Evolutionary conservation across 192 early-diverging fungal genomes (phyloP).

Genomic region (Backusella macrospora): DNA sequence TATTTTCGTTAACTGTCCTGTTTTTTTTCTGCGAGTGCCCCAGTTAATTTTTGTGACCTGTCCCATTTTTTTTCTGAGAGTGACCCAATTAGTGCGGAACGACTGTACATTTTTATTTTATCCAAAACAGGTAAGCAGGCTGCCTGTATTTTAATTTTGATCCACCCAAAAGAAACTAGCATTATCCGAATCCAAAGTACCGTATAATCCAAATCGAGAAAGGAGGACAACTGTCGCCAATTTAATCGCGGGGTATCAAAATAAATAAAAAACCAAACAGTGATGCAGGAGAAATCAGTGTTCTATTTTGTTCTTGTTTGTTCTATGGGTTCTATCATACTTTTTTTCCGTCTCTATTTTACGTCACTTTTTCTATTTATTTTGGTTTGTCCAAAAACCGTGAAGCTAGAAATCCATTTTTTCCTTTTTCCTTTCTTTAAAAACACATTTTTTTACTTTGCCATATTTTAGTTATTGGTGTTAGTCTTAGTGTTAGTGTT

Average conservation of each 20-base stretch:
- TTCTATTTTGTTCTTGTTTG: slow-evolving; percentile 9
- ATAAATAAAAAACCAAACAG: not conserved
- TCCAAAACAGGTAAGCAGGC: too few relatives aligned
- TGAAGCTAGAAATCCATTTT: slow-evolving; percentile 3
- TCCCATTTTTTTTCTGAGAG: too few relatives aligned
- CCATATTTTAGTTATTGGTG: not conserved
- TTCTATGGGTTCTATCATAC: slow-evolving; percentile 1
- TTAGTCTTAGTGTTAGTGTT: too few relatives aligned
- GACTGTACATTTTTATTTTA: too few relatives aligned
- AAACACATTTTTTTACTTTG: not conserved
- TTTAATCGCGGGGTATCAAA: not conserved
- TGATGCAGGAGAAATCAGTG: not conserved
- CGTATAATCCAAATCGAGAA: not conserved
- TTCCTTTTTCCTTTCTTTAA: slow-evolving; percentile 12
- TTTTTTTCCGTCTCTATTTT: not conserved
- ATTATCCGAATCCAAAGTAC: too few relatives aligned
- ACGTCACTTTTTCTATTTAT: slow-evolving; percentile 5
- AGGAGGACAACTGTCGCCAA: slow-evolving; percentile 3
- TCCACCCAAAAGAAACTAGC: too few relatives aligned
- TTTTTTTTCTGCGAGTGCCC: too few relatives aligned
- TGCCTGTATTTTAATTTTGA: too few relatives aligned
- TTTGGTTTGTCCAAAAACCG: not conserved
- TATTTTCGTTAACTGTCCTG: too few relatives aligned
- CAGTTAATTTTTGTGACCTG: too few relatives aligned
- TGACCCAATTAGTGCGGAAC: too few relatives aligned